Percentiles rank a stretch among this genome's conserved stretches.
phyloP scores from a whole-genome alignment of 345 rosid genomes.

The Reutealis trisperma region DNA sequence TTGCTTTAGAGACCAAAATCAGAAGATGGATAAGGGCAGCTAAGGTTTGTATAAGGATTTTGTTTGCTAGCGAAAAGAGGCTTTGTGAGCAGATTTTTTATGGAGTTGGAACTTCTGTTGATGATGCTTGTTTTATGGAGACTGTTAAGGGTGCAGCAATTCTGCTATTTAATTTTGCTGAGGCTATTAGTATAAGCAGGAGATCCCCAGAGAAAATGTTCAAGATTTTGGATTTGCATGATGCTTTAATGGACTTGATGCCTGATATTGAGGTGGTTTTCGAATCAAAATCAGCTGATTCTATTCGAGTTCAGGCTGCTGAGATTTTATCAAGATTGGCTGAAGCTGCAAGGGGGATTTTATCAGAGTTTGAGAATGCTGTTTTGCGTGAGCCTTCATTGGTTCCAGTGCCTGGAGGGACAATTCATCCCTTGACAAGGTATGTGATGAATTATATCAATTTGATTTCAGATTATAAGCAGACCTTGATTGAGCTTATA shows the following conservation, averaged over 20 bases:
- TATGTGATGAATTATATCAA: slow-evolving; percentile 95
- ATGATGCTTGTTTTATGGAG: slow-evolving; percentile 84
- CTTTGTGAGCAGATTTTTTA: slow-evolving; percentile 84
- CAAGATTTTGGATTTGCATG: slow-evolving; percentile 87
- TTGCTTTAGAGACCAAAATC: slow-evolving; percentile 76
- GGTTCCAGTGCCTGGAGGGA: slow-evolving; percentile 87
- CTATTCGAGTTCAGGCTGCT: slow-evolving; percentile 63
- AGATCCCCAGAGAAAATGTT: slow-evolving; percentile 93
- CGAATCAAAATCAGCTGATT: slow-evolving; percentile 54
- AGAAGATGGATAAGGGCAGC: slow-evolving; percentile 92
- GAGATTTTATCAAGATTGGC: slow-evolving; percentile 83
- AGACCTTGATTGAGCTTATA: slow-evolving; percentile 68
- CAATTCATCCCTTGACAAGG: slow-evolving; percentile 92
- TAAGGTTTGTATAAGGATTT: slow-evolving; percentile 64
- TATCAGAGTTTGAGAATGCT: slow-evolving; percentile 82
- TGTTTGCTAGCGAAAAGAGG: slow-evolving; percentile 83
- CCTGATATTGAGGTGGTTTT: slow-evolving; percentile 84
- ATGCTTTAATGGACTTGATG: slow-evolving; percentile 62
- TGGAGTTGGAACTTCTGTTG: slow-evolving; percentile 60
- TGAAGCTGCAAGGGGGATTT: slow-evolving; percentile 82
- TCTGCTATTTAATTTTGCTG: slow-evolving; percentile 81
- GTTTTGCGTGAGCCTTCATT: slow-evolving; percentile 73
- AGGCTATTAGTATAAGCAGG: slow-evolving; percentile 83
- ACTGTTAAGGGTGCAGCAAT: slow-evolving; percentile 76
- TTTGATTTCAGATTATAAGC: slow-evolving; percentile 89